Percentiles rank a stretch among this genome's conserved stretches.
phyloP scores from a whole-genome alignment of 805 yeast species.

The Starmerella khaoyaiensis region DNA sequence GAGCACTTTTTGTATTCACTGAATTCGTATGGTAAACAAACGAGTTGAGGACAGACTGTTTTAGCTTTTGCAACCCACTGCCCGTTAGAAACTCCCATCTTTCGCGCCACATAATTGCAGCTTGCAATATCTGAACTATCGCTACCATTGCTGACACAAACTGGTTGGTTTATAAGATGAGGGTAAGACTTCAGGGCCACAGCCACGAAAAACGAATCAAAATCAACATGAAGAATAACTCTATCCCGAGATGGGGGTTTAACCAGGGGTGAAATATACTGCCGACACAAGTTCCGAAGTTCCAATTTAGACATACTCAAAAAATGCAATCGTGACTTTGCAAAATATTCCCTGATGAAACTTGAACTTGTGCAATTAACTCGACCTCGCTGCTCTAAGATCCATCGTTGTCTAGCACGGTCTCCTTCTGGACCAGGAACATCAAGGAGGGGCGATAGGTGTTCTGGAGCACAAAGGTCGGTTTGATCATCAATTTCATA shows the following conservation, averaged over 20 bases:
- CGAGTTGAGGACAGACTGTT: conserved; percentile 50
- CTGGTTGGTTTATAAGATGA: conserved; percentile 43
- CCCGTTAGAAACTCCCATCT: conserved; percentile 70
- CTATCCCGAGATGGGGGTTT: neutral
- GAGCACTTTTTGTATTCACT: conserved; percentile 57
- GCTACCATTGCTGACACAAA: conserved; percentile 44
- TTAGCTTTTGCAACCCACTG: conserved; percentile 74
- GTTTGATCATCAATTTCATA: neutral
- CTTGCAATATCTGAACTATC: conserved; percentile 69
- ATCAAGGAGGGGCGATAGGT: conserved; percentile 3
- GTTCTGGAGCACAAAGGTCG: neutral
- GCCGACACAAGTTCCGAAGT: conserved; percentile 43
- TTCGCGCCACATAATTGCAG: conserved; percentile 78
- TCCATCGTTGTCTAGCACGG: conserved; percentile 13
- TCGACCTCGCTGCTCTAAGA: conserved; percentile 13
- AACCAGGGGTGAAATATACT: conserved; percentile 24
- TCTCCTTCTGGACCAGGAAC: conserved; percentile 9
- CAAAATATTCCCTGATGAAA: conserved; percentile 58
- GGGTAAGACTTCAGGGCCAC: conserved; percentile 56
- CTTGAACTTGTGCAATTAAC: conserved; percentile 51
- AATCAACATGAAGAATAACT: conserved; percentile 67
- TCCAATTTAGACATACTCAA: conserved; percentile 77
- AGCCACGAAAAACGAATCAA: conserved; percentile 87
- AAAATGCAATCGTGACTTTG: conserved; percentile 77
- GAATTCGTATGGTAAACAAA: conserved; percentile 60